Base-by-base conservation (phyloP, 768 basidiomycete species). In the Udeniomyces megalosporus region DNA sequence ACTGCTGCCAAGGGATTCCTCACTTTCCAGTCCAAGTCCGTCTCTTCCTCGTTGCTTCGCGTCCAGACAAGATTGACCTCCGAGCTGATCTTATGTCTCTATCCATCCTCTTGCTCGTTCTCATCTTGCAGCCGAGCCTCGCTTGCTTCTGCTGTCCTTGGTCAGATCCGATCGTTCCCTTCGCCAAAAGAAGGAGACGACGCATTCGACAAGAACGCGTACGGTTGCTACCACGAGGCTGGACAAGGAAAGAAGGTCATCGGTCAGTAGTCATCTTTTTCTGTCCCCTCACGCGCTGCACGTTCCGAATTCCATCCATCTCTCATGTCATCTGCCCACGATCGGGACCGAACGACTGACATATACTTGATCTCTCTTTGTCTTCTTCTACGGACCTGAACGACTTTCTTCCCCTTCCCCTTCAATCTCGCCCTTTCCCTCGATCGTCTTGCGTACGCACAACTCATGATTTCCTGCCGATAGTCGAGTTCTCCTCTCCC, bases 401-500 rank as follows among this genome's bases (percentile, higher is more conserved):
- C 38, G 38, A 42, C 8, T 42, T n/a, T n/a, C n/a, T n/a, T n/a
- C n/a, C n/a, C n/a, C n/a, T n/a, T n/a, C n/a, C n/a, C n/a, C n/a
- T n/a, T n/a, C n/a, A n/a, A n/a, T n/a, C n/a, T n/a, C n/a, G n/a
- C n/a, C n/a, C n/a, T n/a, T n/a, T n/a, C n/a, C n/a, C 53, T 52
- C 32, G 68, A 66, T 60, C 69, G 69, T 67, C 70, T 24, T 20
- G 68, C 44, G 12, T 60, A n/a, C 26, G 42, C 10, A 46, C n/a
- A 7, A 22, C 29, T 17, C 24, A n/a, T 38, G 28, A 2, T 47
- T 50, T 42, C 20, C 26, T 66, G 31, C 38, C 22, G 5, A 65
- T 49, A 67, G 67, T 74, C 69, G 93, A 97, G 74, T 97, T 88
- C 74, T 95, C 90, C 1, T 88, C 87, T 2, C 92, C 92, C 17